Evolutionary conservation across 106 monocot species (phyloP).

Genomic region (Dendrobium officinale): DNA sequence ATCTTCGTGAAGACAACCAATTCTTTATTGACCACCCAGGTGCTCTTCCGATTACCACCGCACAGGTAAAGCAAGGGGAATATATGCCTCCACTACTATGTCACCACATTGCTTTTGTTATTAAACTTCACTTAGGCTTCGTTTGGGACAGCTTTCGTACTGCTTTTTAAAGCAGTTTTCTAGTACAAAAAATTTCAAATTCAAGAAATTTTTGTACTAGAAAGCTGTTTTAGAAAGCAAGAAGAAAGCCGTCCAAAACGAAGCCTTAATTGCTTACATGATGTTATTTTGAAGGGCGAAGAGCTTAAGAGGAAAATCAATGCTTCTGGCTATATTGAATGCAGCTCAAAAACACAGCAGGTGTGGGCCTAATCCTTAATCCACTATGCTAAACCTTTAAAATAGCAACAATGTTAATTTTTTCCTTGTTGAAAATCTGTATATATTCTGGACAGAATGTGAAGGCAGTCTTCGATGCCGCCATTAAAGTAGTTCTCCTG

Average conservation of each 20-base stretch:
- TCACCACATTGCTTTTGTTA: neutral
- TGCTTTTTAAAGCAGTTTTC: too few species aligned
- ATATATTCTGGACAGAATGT: conserved; percentile 28
- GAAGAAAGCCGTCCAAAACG: too few species aligned
- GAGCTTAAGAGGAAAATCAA: conserved; percentile 31
- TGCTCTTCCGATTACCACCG: conserved; percentile 11
- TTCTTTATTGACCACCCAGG: conserved; percentile 18
- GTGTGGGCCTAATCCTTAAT: conserved; percentile 4
- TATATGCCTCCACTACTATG: neutral
- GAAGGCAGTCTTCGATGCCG: conserved; percentile 56
- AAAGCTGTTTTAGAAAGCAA: too few species aligned
- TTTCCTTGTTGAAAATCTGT: neutral
- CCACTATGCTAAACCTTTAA: neutral
- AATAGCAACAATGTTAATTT: neutral
- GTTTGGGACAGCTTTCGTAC: too few species aligned
- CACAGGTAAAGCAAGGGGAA: conserved; percentile 6
- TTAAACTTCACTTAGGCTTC: too few species aligned
- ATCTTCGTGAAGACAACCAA: conserved; percentile 17
- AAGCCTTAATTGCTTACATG: neutral
- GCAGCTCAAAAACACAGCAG: conserved; percentile 49
- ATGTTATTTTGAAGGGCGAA: conserved; percentile 22
- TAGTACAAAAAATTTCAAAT: too few species aligned
- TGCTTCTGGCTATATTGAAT: conserved; percentile 32
- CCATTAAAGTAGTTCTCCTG: conserved; percentile 57
- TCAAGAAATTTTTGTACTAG: too few species aligned